Evolutionary conservation across 176 grass and related monocot genomes (phyloP).

Genomic region (Carex pumila): DNA sequence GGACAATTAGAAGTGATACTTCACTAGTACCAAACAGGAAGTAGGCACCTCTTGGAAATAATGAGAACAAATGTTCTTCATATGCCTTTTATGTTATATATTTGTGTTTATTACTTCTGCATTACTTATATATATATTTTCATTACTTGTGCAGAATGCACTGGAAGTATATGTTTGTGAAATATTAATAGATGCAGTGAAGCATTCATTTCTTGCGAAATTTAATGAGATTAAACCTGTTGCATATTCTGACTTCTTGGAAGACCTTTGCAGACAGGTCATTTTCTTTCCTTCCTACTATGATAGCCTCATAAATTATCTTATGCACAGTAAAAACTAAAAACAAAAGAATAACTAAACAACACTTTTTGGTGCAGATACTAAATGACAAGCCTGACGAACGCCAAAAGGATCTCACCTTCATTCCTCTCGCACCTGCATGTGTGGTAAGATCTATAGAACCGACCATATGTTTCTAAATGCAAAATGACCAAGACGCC

Average conservation of each 20-base stretch:
- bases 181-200: constrained; percentile 89
- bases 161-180: constrained; percentile 81
- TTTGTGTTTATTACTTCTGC: constrained; percentile 21
- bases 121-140: neutral
- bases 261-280: constrained; percentile 93
- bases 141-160: constrained; percentile 57
- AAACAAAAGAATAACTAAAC: neutral
- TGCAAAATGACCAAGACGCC: neutral
- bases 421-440: constrained; percentile 92
- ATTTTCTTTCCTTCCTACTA: neutral
- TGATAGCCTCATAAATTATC: neutral
- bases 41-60: neutral
- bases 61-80: neutral
- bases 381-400: constrained; percentile 88
- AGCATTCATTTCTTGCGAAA: constrained; percentile 98
- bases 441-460: constrained; percentile 54
- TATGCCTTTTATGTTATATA: neutral
- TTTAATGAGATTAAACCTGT: constrained; percentile 97
- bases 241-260: constrained; percentile 97
- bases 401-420: constrained; percentile 78
- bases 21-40: neutral
- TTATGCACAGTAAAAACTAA: neutral
- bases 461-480: neutral
- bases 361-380: constrained; percentile 41
- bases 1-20: neutral